These are phyloP conservation scores for Rhizopogon vinicolor DNA, from an alignment of 768 basidiomycete genomes.

Conservation along the genomic window DNA sequence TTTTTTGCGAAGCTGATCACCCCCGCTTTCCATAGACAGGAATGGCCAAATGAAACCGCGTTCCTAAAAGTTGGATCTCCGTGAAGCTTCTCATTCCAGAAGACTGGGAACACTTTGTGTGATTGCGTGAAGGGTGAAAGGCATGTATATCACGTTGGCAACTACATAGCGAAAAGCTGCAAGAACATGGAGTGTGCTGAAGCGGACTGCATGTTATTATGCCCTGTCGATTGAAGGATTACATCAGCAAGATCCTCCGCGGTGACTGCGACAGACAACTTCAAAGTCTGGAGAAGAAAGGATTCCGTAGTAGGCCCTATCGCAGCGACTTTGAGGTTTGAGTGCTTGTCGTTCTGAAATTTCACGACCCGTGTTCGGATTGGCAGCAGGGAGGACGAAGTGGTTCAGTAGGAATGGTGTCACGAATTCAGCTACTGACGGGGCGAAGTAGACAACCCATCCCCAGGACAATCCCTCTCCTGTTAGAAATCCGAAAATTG, in stretches of 20 bases:
- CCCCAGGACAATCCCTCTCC: constrained; percentile 27
- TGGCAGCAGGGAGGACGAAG: constrained; percentile 32
- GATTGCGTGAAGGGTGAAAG: constrained; percentile 3
- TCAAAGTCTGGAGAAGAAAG: constrained; percentile 42
- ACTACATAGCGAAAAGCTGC: background rate
- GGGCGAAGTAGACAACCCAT: constrained; percentile 77
- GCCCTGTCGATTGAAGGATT: constrained; percentile 18
- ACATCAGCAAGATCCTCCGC: constrained; percentile 42
- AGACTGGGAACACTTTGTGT: background rate
- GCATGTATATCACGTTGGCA: background rate
- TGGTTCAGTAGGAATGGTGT: constrained; percentile 42
- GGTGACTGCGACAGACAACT: constrained; percentile 49
- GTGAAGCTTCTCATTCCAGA: background rate
- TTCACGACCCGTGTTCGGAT: background rate
- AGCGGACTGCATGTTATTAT: background rate
- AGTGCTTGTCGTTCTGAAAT: background rate
- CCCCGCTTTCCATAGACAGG: too few species aligned
- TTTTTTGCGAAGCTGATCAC: too few species aligned
- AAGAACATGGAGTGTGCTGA: background rate
- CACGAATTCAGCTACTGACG: constrained; percentile 60
- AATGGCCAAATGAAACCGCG: too few species aligned
- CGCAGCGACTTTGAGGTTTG: constrained; percentile 39
- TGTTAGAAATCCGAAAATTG: constrained; percentile 3
- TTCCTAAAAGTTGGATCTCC: background rate
- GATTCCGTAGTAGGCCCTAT: constrained; percentile 67